Evolutionary conservation across 1,284 basidiomycete species (phyloP), one percentile per base, ranked within the genome.

Genomic region (Laetiporus sulphureus): DNA sequence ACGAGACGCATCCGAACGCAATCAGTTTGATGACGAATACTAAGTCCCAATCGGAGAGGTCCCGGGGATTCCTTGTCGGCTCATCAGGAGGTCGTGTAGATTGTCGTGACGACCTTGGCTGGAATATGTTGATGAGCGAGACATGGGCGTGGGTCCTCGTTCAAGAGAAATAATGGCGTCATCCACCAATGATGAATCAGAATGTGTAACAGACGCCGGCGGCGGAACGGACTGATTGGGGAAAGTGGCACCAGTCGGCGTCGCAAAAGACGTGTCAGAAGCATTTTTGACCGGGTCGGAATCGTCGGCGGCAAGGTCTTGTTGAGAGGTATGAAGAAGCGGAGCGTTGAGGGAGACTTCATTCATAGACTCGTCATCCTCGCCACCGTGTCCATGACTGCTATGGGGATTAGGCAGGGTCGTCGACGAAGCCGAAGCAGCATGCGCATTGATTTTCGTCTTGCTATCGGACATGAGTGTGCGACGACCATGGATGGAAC

Each of bases 361-460:
- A 8, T 38, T n/a, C 16, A 27, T 20, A 13, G 32, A 20, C 10
- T 19, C 40, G 11, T 30, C 40, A 22, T 41, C 31, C 10, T 39
- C 38, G 38, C 15, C 21, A 15, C 19, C 41, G 15, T 36, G 41
- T 16, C 36, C 29, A 18, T 38, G 23, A 31, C 29, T 32, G 12
- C 42, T 44, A 38, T 44, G 34, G 7, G 42, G 42, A 20, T 44
- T 44, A 5, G 42, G 42, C 12, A 44, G 27, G 18, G 32, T 40
- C 5, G 37, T 20, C 12, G 21, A n/a, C 6, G 42, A 36, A 19
- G 31, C 19, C 19, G 24, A 23, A n/a, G 36, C 24, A 2, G 36
- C 29, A 27, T 41, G 40, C 18, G 25, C 24, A 25, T n/a, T n/a
- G n/a, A n/a, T n/a, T n/a, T n/a, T n/a, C n/a, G n/a, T n/a, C n/a